Conservation (phyloP, 208 protist genomes). For the Leishmania guyanensis region DNA sequence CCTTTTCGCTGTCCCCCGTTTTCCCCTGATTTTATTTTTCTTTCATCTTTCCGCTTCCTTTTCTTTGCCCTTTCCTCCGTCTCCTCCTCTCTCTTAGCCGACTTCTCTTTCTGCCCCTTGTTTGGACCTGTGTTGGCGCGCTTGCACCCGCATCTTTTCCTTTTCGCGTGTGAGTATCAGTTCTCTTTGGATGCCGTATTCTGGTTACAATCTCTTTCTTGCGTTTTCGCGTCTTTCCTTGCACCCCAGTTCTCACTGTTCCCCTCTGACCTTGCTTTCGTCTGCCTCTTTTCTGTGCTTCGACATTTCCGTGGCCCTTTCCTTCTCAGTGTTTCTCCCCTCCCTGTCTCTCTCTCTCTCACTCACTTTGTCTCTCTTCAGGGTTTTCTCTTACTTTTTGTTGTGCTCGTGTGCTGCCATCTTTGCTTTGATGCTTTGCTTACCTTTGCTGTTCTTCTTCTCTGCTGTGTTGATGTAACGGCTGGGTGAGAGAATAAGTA, state of each 20-base stretch:
- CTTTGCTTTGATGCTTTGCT: not conserved
- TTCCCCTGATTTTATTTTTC: not conserved
- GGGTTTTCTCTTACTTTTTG: not conserved
- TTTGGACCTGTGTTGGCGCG: not conserved
- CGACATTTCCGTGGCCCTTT: not conserved
- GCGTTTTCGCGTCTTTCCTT: not conserved
- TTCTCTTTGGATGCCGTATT: too few species aligned
- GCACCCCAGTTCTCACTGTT: not conserved
- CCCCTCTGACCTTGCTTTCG: not conserved
- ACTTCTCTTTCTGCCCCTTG: not conserved
- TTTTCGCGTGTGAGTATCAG: not conserved
- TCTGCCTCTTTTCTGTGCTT: not conserved
- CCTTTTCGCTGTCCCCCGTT: not conserved
- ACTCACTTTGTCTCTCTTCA: not conserved
- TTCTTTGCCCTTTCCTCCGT: not conserved
- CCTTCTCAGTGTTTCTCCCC: not conserved
- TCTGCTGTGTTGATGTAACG: not conserved
- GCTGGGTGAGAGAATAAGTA: not conserved
- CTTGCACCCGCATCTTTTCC: not conserved
- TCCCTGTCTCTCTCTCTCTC: not conserved
- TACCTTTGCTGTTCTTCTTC: not conserved
- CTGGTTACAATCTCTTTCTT: not conserved
- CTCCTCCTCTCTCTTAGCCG: not conserved
- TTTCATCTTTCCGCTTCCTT: not conserved
- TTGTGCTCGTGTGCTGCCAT: not conserved